Conservation (phyloP, 169 alveolate species). For the Plasmodium yoelii region DNA sequence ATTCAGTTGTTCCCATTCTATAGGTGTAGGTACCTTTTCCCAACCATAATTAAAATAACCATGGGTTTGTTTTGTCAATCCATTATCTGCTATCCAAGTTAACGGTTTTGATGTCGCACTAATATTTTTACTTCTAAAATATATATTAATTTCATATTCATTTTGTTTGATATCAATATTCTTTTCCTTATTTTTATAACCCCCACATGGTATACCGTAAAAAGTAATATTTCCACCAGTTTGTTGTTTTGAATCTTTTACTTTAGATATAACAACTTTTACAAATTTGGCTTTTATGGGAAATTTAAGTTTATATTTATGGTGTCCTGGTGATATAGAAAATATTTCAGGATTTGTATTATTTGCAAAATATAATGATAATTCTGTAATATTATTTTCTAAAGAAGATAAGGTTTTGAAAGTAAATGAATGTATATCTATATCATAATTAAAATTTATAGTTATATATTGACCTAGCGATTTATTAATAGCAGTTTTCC, state of each 20-base stretch:
- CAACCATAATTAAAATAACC: constrained; percentile 73
- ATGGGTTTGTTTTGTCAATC: constrained; percentile 38
- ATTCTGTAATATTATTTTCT: constrained; percentile 80
- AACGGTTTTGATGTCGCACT: constrained; percentile 46
- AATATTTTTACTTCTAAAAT: constrained; percentile 63
- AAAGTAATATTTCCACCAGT: constrained; percentile 63
- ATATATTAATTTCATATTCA: constrained; percentile 59
- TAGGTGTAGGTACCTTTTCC: constrained; percentile 70
- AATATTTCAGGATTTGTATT: constrained; percentile 44
- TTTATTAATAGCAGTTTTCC: constrained; percentile 80
- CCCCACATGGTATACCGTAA: constrained; percentile 71
- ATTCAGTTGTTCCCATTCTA: constrained; percentile 25
- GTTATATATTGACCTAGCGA: constrained; percentile 82
- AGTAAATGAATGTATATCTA: constrained; percentile 81
- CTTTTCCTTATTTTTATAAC: constrained; percentile 19
- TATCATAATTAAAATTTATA: constrained; percentile 81
- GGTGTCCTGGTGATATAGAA: constrained; percentile 69
- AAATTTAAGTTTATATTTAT: constrained; percentile 45
- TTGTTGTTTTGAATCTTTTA: constrained; percentile 41
- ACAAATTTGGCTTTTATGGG: constrained; percentile 64
- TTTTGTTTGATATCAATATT: constrained; percentile 21
- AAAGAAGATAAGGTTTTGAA: constrained; percentile 79
- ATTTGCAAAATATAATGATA: constrained; percentile 78
- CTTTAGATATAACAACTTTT: constrained; percentile 75
- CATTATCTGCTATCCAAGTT: constrained; percentile 72